Evolutionary conservation across 768 basidiomycete genomes (phyloP).

Genomic region (Tulasnella sp.): DNA sequence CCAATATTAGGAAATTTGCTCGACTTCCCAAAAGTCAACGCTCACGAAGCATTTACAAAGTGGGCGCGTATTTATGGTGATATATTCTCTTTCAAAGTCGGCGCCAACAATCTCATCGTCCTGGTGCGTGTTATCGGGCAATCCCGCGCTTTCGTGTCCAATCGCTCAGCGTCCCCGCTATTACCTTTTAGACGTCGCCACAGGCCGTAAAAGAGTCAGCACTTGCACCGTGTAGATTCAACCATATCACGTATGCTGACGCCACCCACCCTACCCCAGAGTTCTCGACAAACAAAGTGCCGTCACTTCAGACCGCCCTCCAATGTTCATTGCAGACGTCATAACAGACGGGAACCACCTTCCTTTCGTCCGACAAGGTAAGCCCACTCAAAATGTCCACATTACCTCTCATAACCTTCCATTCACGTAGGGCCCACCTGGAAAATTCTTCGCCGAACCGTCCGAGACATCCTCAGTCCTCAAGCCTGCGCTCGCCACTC

Average conservation of each 20-base stretch:
- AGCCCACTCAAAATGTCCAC: too few species aligned
- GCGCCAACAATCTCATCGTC: neutral
- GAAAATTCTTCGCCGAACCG: slow-evolving; percentile 26
- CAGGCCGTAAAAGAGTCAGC: slow-evolving; percentile 1
- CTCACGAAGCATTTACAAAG: slow-evolving; percentile 1
- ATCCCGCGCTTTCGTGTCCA: neutral
- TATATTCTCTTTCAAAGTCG: slow-evolving; percentile 18
- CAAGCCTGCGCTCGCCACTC: slow-evolving; percentile 30
- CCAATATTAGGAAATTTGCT: slow-evolving; percentile 11
- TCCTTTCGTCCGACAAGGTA: slow-evolving; percentile 8
- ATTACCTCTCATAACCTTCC: neutral
- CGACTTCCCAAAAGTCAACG: neutral
- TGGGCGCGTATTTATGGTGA: slow-evolving; percentile 16
- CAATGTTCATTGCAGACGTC: slow-evolving; percentile 2
- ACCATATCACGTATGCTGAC: neutral
- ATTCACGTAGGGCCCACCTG: slow-evolving; percentile 9
- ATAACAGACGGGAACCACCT: slow-evolving; percentile 7
- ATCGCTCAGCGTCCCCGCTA: neutral
- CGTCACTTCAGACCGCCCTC: slow-evolving; percentile 9
- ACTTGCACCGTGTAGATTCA: too few species aligned
- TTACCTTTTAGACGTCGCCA: neutral
- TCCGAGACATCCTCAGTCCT: slow-evolving; percentile 29
- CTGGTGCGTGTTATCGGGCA: neutral
- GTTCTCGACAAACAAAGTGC: slow-evolving; percentile 7
- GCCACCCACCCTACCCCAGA: neutral